Evolutionary conservation across 129 eudicot genomes (phyloP), one percentile per base, ranked within the genome.

Genomic region (Chrysanthemum makinoi): DNA sequence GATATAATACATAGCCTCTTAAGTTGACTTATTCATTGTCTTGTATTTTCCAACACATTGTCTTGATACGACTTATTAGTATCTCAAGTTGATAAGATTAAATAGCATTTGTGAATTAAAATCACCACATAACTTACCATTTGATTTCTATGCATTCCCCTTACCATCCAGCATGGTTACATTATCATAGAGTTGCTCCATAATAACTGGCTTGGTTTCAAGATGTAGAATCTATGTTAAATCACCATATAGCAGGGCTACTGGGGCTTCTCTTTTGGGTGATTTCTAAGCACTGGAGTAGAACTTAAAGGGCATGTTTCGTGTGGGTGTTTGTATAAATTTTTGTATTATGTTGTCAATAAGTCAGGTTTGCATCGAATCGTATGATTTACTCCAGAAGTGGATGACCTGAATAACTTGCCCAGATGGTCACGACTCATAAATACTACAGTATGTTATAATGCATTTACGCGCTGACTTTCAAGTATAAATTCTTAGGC

Each of bases 1-100:
- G 76, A 59, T 72, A 47, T 72, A 58, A 18, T 33, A 44, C 15
- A 30, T 43, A 49, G 22, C 48, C 46, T 46, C n/a, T 18, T 47
- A 43, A 57, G 52, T 68, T 51, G 61, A 50, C 53, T 26, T 26
- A 68, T 44, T n/a, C 14, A 15, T 63, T 35, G 14, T 63, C 17
- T 63, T 39, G 39, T 33, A 39, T 39, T 39, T 39, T 6, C 46
- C 9, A 39, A 39, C 46, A 39, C 46, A 39, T 39, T 39, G 10
- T 39, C 46, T 35, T 63, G 20, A 63, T 33, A 12, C 10, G 14
- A 2, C 16, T 39, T 26, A 5, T 62, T 28, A 15, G 12, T 33
- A 4, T 62, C 11, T 62, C 10, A 62, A 62, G 67, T 28, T 28
- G 64, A 24, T 59, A 13, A 58, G 18, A 6, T 58, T 58, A 54